These are phyloP conservation scores for Emmonsia crescens DNA, from an alignment of 2,329 filamentous ascomycete genomes.

Conservation along the genomic window DNA sequence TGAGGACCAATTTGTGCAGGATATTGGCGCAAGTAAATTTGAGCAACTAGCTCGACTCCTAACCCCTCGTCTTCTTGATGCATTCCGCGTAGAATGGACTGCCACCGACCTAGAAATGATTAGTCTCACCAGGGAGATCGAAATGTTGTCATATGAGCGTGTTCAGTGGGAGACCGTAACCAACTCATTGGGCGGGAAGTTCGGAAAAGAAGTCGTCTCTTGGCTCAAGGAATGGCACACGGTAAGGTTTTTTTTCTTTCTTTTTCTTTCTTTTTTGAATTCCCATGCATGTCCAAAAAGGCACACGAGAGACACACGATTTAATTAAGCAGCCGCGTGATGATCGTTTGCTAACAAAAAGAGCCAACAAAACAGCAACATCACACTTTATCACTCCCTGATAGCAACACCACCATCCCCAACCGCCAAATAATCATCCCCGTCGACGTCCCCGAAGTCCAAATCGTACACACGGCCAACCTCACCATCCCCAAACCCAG, in stretches of 20 bases:
- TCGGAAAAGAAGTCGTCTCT: slow-evolving; percentile 31
- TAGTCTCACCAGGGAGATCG: slow-evolving; percentile 43
- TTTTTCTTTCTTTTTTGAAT: not conserved
- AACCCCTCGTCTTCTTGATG: slow-evolving; percentile 39
- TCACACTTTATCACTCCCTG: slow-evolving; percentile 22
- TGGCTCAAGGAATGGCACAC: slow-evolving; percentile 42
- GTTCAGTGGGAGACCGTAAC: slow-evolving; percentile 46
- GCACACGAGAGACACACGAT: not conserved
- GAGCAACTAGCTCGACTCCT: slow-evolving; percentile 41
- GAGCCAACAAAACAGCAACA: slow-evolving; percentile 21
- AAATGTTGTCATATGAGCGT: slow-evolving; percentile 41
- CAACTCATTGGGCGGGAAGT: slow-evolving; percentile 37
- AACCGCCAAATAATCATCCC: slow-evolving; percentile 67
- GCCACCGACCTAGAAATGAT: slow-evolving; percentile 43
- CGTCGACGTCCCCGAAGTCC: slow-evolving; percentile 75
- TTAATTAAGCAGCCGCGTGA: not conserved
- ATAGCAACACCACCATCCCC: slow-evolving; percentile 25
- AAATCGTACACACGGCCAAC: slow-evolving; percentile 66
- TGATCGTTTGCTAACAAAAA: slow-evolving; percentile 5
- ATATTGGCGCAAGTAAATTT: slow-evolving; percentile 39
- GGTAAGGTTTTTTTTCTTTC: too few species aligned
- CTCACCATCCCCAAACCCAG: slow-evolving; percentile 23
- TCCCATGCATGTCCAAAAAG: not conserved
- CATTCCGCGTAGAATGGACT: slow-evolving; percentile 36
- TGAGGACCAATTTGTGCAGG: slow-evolving; percentile 35